Conservation (phyloP, 768 basidiomycete genomes). For the Scleroderma citrinum region DNA sequence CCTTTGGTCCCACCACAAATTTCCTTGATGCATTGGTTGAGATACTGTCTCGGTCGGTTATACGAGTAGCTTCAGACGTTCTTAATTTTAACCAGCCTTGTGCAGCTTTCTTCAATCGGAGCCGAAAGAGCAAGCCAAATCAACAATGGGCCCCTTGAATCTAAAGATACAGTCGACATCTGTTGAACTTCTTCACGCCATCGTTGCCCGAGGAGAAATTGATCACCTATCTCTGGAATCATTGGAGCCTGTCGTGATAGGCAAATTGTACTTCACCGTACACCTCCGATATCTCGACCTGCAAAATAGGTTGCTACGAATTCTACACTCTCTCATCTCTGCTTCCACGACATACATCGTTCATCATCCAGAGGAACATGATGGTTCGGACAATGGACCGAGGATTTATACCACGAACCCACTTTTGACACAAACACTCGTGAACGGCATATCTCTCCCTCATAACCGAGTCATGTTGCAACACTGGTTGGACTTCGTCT, state of each 20-base stretch:
- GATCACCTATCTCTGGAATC: constrained; percentile 52
- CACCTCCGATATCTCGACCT: constrained; percentile 69
- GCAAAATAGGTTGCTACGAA: constrained; percentile 90
- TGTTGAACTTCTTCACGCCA: constrained; percentile 76
- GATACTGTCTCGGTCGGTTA: constrained; percentile 63
- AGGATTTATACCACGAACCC: constrained; percentile 54
- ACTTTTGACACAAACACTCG: constrained; percentile 68
- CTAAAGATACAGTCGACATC: constrained; percentile 62
- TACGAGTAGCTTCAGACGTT: background rate
- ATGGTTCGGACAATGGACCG: constrained; percentile 24
- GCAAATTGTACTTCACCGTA: constrained; percentile 69
- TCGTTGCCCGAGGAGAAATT: constrained; percentile 78
- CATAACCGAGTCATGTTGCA: constrained; percentile 79
- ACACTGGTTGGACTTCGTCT: constrained; percentile 95
- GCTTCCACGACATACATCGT: constrained; percentile 40
- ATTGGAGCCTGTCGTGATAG: constrained; percentile 66
- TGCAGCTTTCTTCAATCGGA: constrained; percentile 74
- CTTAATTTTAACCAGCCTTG: constrained; percentile 3
- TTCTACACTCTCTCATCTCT: constrained; percentile 81
- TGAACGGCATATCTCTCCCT: constrained; percentile 68
- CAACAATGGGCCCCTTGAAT: constrained; percentile 59
- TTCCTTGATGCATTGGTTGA: constrained; percentile 78
- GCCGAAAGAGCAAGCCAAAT: constrained; percentile 42
- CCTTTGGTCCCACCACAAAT: constrained; percentile 47
- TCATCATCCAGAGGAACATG: constrained; percentile 28